Evolutionary conservation across 495 filamentous ascomycete genomes (phyloP), one percentile per base, ranked within the genome.

Genomic region (Schizothecium vesticola): DNA sequence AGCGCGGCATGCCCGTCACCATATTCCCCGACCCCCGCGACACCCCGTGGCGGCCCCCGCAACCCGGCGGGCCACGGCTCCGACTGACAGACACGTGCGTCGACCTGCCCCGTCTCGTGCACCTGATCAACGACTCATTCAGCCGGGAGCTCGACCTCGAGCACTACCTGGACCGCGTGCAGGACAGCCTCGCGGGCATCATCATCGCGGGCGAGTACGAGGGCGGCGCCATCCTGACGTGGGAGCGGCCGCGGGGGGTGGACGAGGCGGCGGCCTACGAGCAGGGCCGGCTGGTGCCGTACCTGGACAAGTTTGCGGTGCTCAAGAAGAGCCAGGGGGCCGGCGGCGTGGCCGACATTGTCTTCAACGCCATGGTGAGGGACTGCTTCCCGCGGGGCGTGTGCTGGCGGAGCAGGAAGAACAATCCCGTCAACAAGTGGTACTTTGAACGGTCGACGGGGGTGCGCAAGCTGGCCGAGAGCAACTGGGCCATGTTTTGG

Each of bases 401-500:
- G 29, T 89, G 88, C 75, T 96, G 92, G 92, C 82, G 92, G 62
- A 93, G 90, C 71, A 82, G 92, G 64, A 89, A 87, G 75, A 83
- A 91, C 72, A 96, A 96, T 73, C 90, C 90, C 11, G 92, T 95
- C 1, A 96, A 96, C 68, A 96, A 94, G 74, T 96, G 92, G 92
- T 96, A 99, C 75, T 97, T 97, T 76, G 94, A 98, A 77, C 85
- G 94, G 56, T 91, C 91, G 9, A 83, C 85, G 65, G 94, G 94
- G 0, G 91, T 88, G 28, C 90, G 89, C 81, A 95, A 95, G 78
- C 77, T 99, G 33, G 83, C 86, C 1, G 87, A 84, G 24, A 90
- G 83, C 70, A 89, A 88, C 68, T 99, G 94, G 94, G 91, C 94
- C 4, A 97, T 97, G 94, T 97, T 99, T 66, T 99, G 94, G 94